Evolutionary conservation across 2,329 filamentous ascomycete species (phyloP), one percentile per base, ranked within the genome.

Genomic region (Phialemonium atrogriseum): DNA sequence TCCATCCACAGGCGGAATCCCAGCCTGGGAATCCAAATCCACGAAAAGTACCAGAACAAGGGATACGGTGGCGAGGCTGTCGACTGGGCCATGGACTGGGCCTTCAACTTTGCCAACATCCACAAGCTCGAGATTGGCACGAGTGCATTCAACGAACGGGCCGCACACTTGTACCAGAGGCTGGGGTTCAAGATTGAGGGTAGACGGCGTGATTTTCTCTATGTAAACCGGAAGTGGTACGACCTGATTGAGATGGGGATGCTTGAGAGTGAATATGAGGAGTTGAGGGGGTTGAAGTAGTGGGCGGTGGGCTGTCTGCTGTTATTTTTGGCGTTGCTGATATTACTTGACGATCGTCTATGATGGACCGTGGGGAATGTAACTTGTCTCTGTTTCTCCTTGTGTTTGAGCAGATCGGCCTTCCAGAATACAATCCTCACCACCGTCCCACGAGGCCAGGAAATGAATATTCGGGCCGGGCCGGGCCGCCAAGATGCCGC

Each of bases 1-100:
- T 36, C 30, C 7, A 49, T 47, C 4, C 63, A 66, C 34, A 62
- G 68, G 38, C 56, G 64, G 13, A 50, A 48, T 39, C 54, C 58
- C 10, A 51, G 58, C 19, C 42, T 60, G 27, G 46, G 48, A 31
- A 50, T 61, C 25, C 45, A 54, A 37, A 37, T 61, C 11, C 24
- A 41, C 2, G 42, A 40, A 21, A 32, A 35, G 5, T 39, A 55
- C 27, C 53, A 50, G 31, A 41, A 53, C 5, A 43, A 45, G 11
- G 58, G 56, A 1, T 59, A 59, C 36, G 57, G 56, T 1, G 41
- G 35, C n/a, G 58, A 61, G 39, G 57, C 58, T 5, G 54, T 60
- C 18, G 35, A 44, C 23, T 60, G 58, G 58, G 39, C 43, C 6
- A 19, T 40, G 25, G 35, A 38, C 24, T 40, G 38, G 38, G 38